These are phyloP conservation scores for Aspergillus clavatus DNA, from an alignment of 2,329 filamentous ascomycete genomes.

Conservation along the genomic window DNA sequence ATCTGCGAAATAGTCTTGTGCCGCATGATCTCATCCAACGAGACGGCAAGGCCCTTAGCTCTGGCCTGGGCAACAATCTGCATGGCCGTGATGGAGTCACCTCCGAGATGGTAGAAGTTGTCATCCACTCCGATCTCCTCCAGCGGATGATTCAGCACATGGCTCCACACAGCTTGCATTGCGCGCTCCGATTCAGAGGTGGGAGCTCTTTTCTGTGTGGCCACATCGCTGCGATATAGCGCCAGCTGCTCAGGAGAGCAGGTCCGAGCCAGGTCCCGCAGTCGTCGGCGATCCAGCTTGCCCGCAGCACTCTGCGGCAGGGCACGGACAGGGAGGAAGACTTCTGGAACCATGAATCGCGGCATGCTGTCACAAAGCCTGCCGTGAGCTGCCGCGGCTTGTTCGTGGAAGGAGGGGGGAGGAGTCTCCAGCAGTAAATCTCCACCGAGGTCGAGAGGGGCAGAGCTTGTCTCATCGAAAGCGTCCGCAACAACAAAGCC, in stretches of 20 bases:
- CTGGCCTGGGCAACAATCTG: conserved; percentile 1
- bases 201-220: background rate
- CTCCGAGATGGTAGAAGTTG: conserved; percentile 4
- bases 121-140: conserved; percentile 1
- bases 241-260: background rate
- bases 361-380: background rate
- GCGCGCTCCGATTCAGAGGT: background rate
- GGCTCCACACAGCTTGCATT: background rate
- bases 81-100: conserved; percentile 23
- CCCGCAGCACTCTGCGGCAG: conserved; percentile 17
- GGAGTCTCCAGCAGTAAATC: background rate
- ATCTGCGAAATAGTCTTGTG: background rate
- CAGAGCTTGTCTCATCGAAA: background rate
- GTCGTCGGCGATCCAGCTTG: conserved; percentile 19
- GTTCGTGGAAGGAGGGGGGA: background rate
- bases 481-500: background rate
- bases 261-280: conserved; percentile 3
- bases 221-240: background rate
- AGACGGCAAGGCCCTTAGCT: background rate
- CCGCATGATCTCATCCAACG: background rate
- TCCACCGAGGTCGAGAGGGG: background rate
- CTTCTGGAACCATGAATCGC: conserved; percentile 20
- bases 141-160: conserved; percentile 1
- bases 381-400: background rate
- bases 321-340: conserved; percentile 13